Evolutionary conservation across 352 stramenopile genomes (phyloP).

Genomic region (Saprolegnia diclina): DNA sequence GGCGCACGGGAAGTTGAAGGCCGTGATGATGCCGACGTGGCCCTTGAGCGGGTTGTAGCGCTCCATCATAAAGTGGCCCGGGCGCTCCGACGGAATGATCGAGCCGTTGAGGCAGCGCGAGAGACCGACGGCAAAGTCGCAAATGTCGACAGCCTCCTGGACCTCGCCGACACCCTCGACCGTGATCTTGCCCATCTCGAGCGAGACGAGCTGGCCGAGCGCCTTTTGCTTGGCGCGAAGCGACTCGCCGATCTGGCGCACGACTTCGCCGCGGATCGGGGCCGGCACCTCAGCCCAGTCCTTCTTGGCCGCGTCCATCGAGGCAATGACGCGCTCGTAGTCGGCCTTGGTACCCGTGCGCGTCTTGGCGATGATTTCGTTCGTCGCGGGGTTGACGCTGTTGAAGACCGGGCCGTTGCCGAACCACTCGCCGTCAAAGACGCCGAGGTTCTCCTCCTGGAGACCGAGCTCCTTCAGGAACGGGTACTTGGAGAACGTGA

Average conservation of each 20-base stretch:
- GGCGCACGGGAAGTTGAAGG: slow-evolving; percentile 90
- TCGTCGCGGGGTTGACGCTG: slow-evolving; percentile 78
- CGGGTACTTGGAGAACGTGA: slow-evolving; percentile 44
- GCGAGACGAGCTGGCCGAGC: slow-evolving; percentile 83
- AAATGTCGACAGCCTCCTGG: slow-evolving; percentile 93
- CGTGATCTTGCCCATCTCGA: slow-evolving; percentile 94
- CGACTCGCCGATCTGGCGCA: slow-evolving; percentile 88
- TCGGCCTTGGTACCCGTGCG: slow-evolving; percentile 71
- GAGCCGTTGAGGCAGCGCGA: slow-evolving; percentile 83
- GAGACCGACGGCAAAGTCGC: slow-evolving; percentile 90
- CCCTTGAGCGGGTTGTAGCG: slow-evolving; percentile 90
- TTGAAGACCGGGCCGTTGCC: slow-evolving; percentile 75
- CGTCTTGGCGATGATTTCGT: slow-evolving; percentile 78
- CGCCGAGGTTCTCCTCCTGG: slow-evolving; percentile 74
- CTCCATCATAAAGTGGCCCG: slow-evolving; percentile 92
- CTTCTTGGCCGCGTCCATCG: slow-evolving; percentile 79
- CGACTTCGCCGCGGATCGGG: slow-evolving; percentile 86
- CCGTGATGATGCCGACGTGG: slow-evolving; percentile 90
- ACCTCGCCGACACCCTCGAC: slow-evolving; percentile 89
- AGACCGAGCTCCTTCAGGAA: slow-evolving; percentile 79
- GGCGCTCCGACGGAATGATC: slow-evolving; percentile 87
- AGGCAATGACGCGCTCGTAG: slow-evolving; percentile 74
- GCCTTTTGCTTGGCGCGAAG: slow-evolving; percentile 85
- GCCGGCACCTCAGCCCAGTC: slow-evolving; percentile 82
- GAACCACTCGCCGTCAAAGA: slow-evolving; percentile 85